Percentiles rank a stretch among this genome's conserved stretches.
phyloP scores from a whole-genome alignment of 2,329 filamentous ascomycete species.

The Sporothrix mexicana region DNA sequence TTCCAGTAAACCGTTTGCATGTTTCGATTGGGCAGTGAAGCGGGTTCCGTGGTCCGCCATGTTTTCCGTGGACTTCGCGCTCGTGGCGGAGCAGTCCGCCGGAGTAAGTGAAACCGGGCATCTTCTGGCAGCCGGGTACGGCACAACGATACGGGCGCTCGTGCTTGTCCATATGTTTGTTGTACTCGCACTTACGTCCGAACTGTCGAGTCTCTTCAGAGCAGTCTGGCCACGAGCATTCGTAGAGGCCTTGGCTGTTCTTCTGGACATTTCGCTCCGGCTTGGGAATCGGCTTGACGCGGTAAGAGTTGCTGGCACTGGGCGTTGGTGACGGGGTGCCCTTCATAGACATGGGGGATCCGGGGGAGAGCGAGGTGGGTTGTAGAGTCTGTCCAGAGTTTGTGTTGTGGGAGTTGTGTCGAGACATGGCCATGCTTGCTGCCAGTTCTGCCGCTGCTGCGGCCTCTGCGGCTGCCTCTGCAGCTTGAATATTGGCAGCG shows the following conservation, averaged over 20 bases:
- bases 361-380: constrained; percentile 13
- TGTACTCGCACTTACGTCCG: constrained; percentile 89
- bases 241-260: constrained; percentile 75
- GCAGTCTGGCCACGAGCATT: constrained; percentile 75
- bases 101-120: constrained; percentile 93
- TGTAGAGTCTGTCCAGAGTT: neutral
- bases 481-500: constrained; percentile 19
- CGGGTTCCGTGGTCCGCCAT: constrained; percentile 85
- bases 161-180: constrained; percentile 99
- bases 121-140: constrained; percentile 83
- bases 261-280: constrained; percentile 63
- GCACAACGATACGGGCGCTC: constrained; percentile 89
- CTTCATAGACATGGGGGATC: constrained; percentile 39
- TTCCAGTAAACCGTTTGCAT: constrained; percentile 87
- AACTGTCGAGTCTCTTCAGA: constrained; percentile 69
- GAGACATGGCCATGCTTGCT: neutral
- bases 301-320: constrained; percentile 38
- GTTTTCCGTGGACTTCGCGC: constrained; percentile 89
- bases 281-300: constrained; percentile 62
- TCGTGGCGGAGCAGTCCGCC: constrained; percentile 89
- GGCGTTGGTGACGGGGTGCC: constrained; percentile 41
- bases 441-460: neutral
- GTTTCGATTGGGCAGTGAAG: constrained; percentile 84
- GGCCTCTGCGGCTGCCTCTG: constrained; percentile 16
- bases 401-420: constrained; percentile 18